Percentiles rank a stretch among this genome's conserved stretches.
These are phyloP conservation scores for Lasiosphaeriaceae sp. DNA, from an alignment of 495 filamentous ascomycete genomes.

Conservation along the genomic window DNA sequence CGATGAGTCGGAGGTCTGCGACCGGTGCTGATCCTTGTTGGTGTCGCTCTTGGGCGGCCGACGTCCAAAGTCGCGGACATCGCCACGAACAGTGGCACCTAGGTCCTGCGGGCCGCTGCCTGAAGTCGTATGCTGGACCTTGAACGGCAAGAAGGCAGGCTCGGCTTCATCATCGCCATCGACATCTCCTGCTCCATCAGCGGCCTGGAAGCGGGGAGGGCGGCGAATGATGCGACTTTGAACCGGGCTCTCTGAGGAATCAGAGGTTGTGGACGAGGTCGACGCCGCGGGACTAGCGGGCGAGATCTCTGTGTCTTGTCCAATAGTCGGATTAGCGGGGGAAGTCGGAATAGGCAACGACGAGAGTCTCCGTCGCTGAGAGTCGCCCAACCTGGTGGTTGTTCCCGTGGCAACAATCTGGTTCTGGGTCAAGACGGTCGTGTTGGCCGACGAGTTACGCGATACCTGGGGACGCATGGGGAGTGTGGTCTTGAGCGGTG, in stretches of 20 bases:
- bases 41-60: slow-evolving; percentile 25
- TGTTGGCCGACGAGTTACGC: slow-evolving; percentile 58
- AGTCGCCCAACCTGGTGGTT: slow-evolving; percentile 11
- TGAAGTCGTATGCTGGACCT: slow-evolving; percentile 5
- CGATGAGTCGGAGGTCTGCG: slow-evolving; percentile 56
- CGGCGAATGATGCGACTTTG: slow-evolving; percentile 54
- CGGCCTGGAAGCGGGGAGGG: slow-evolving; percentile 50
- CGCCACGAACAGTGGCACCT: slow-evolving; percentile 57
- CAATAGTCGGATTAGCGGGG: background rate
- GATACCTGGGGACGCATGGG: slow-evolving; percentile 37
- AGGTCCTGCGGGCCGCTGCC: slow-evolving; percentile 45
- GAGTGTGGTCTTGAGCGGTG: slow-evolving; percentile 29
- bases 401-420: slow-evolving; percentile 15
- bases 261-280: slow-evolving; percentile 25
- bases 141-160: slow-evolving; percentile 73
- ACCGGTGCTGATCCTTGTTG: slow-evolving; percentile 11
- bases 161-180: slow-evolving; percentile 51
- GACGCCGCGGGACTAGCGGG: slow-evolving; percentile 36
- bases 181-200: slow-evolving; percentile 25
- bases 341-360: slow-evolving; percentile 27
- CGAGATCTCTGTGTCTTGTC: slow-evolving; percentile 23
- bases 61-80: slow-evolving; percentile 40
- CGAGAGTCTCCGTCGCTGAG: slow-evolving; percentile 28
- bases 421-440: slow-evolving; percentile 42
- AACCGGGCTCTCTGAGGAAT: slow-evolving; percentile 35